Base-by-base conservation (phyloP, 2,329 filamentous ascomycete genomes). In the Epichloe sp. region DNA sequence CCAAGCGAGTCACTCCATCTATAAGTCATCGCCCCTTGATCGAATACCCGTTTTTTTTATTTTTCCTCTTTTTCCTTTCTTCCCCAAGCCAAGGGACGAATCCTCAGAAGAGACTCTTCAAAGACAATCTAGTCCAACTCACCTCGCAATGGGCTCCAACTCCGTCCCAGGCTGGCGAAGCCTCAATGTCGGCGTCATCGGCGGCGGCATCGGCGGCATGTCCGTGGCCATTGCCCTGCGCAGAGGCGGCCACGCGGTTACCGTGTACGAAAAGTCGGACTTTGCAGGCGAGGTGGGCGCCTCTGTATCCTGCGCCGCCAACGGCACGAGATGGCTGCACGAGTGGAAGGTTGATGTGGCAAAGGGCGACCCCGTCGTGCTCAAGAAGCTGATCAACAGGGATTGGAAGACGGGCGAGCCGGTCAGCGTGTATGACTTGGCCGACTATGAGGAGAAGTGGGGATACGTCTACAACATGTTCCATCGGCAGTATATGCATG, bases 361-460 rank as follows among this genome's bases (percentile, higher is more conserved):
- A 14, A 79, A 79, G 58, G 83, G 82, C 8, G 77, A 84, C 52
- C 81, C 81, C 0, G 82, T 86, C 2, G 68, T 85, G 1, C 66
- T 86, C 47, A 73, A 72, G 63, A 80, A 80, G 59, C 72, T 86
- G 49, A 85, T 86, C 67, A 83, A 80, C 62, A 75, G 78, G 3
- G 81, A 86, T 64, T 86, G 82, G 82, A 75, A 77, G 61, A 85
- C 81, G 1, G 83, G 83, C 0, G 77, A 85, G 64, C 75, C 78
- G 0, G 73, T 80, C 23, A 84, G 76, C 56, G 77, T 82, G 0
- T 85, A 83, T 57, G 74, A 78, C 57, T 64, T 86, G 17, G 73
- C 68, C 11, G 82, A 85, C 59, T 86, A 86, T 52, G 76, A 85
- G 63, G 61, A 79, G 65, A 70, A 69, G 50, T 86, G 81, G 80